Conservation (phyloP, 176 grass and related monocot genomes). For the Lolium rigidum region DNA sequence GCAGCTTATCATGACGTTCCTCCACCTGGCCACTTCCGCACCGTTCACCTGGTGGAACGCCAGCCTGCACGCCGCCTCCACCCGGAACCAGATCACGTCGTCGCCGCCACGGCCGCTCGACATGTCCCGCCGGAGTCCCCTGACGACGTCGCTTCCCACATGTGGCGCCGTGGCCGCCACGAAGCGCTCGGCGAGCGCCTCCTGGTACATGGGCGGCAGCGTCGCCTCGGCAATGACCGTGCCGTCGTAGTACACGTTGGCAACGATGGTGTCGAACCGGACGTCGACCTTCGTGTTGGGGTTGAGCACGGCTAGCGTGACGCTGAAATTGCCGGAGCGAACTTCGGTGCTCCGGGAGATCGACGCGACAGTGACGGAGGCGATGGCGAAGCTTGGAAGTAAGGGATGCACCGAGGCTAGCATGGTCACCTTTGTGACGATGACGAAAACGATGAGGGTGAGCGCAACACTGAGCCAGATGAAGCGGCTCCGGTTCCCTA, state of each 20-base stretch:
- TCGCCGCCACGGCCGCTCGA: background rate
- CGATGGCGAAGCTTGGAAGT: background rate
- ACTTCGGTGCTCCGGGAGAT: background rate
- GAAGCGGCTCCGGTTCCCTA: too few species aligned
- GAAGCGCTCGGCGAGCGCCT: background rate
- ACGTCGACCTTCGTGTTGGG: background rate
- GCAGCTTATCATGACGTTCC: background rate
- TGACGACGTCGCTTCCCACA: background rate
- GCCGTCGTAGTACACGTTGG: background rate
- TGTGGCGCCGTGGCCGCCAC: background rate
- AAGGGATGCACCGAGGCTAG: too few species aligned
- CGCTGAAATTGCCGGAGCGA: background rate
- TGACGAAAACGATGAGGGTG: too few species aligned
- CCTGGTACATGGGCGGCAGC: background rate
- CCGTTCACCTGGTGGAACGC: conserved; percentile 6
- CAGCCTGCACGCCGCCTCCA: conserved; percentile 8
- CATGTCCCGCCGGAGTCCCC: background rate
- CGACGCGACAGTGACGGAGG: background rate
- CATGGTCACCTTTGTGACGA: too few species aligned
- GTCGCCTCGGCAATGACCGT: background rate
- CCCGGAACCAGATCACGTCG: background rate
- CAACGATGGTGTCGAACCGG: background rate
- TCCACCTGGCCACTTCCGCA: background rate
- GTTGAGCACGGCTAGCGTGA: background rate
- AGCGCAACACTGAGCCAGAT: too few species aligned